A percentile compares a stretch with the other conserved stretches of the same genome.
These are phyloP conservation scores for Peniophora sp. DNA, from an alignment of 1,284 basidiomycete species.

Conservation along the genomic window DNA sequence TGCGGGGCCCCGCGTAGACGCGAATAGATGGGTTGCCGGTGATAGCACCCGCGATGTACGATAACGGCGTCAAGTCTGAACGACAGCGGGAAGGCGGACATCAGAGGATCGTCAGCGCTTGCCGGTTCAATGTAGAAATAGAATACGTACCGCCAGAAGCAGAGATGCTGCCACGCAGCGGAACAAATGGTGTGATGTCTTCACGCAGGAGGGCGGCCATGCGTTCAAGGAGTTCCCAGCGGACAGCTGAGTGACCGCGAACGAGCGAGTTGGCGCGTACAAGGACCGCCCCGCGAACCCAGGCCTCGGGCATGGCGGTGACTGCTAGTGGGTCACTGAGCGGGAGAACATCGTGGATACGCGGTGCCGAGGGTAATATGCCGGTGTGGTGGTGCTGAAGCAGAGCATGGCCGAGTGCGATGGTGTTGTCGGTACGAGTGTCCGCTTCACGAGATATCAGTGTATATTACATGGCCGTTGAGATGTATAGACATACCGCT, in stretches of 20 bases:
- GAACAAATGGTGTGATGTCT: conserved; percentile 76
- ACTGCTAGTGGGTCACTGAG: conserved; percentile 61
- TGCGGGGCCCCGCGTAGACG: conserved; percentile 51
- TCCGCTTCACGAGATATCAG: conserved; percentile 37
- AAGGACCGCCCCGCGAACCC: conserved; percentile 85
- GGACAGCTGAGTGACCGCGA: conserved; percentile 80
- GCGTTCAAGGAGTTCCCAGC: conserved; percentile 74
- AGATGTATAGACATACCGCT: conserved; percentile 39
- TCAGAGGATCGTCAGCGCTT: not conserved
- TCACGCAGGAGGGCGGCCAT: conserved; percentile 69
- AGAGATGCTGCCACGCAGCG: conserved; percentile 76
- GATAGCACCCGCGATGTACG: conserved; percentile 76
- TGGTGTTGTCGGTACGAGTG: conserved; percentile 63
- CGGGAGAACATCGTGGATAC: conserved; percentile 40
- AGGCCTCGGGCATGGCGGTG: conserved; percentile 76
- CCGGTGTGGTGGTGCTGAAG: conserved; percentile 77
- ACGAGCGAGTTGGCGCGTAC: conserved; percentile 84
- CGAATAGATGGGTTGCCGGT: conserved; percentile 77
- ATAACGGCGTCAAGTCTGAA: conserved; percentile 65
- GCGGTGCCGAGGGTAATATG: conserved; percentile 47
- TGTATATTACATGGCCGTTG: conserved; percentile 12
- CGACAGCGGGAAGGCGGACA: not conserved
- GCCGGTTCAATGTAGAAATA: too few relatives aligned
- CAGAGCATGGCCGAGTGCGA: conserved; percentile 67
- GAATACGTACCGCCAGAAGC: conserved; percentile 61